A percentile compares a stretch with the other conserved stretches of the same genome.
Evolutionary conservation across 2,329 filamentous ascomycete genomes (phyloP).

Genomic region (Nigrospora sphaerica): DNA sequence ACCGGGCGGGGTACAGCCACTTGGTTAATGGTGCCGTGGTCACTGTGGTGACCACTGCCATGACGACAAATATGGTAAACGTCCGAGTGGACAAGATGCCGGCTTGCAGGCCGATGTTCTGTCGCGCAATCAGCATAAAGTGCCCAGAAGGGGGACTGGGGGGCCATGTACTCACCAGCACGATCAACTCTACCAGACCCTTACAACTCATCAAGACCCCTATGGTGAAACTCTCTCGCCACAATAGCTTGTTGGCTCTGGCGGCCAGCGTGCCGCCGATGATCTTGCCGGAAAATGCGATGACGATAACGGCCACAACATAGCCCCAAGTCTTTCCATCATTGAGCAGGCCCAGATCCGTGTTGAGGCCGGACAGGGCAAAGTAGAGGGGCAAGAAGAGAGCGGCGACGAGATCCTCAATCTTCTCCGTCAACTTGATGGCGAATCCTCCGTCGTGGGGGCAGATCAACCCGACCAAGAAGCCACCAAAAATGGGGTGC

Average conservation of each 20-base stretch:
- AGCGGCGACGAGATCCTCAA: constrained; percentile 82
- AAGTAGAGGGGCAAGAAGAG: constrained; percentile 90
- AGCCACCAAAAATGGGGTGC: constrained; percentile 90
- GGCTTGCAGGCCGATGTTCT: constrained; percentile 67
- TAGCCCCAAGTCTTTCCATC: constrained; percentile 83
- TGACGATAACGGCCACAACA: constrained; percentile 71
- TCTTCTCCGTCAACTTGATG: constrained; percentile 86
- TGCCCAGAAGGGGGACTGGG: constrained; percentile 17
- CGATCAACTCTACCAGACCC: constrained; percentile 88
- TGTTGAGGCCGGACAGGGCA: constrained; percentile 82
- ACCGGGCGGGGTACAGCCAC: constrained; percentile 65
- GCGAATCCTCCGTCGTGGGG: constrained; percentile 86
- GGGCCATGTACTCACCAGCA: constrained; percentile 51
- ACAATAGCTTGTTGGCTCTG: constrained; percentile 67
- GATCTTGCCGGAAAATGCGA: constrained; percentile 83
- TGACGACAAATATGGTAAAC: constrained; percentile 76
- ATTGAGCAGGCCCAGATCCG: constrained; percentile 77
- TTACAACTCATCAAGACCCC: constrained; percentile 95
- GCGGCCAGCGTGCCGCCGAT: constrained; percentile 76
- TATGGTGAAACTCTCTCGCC: constrained; percentile 85
- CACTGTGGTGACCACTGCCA: constrained; percentile 74
- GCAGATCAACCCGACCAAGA: constrained; percentile 82
- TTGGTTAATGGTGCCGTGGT: constrained; percentile 62
- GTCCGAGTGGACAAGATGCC: constrained; percentile 62
- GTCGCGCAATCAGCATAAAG: constrained; percentile 7